Evolutionary conservation across 164 flowering plant species (phyloP), one percentile per base, ranked within the genome.

Genomic region (Annona squamosa): DNA sequence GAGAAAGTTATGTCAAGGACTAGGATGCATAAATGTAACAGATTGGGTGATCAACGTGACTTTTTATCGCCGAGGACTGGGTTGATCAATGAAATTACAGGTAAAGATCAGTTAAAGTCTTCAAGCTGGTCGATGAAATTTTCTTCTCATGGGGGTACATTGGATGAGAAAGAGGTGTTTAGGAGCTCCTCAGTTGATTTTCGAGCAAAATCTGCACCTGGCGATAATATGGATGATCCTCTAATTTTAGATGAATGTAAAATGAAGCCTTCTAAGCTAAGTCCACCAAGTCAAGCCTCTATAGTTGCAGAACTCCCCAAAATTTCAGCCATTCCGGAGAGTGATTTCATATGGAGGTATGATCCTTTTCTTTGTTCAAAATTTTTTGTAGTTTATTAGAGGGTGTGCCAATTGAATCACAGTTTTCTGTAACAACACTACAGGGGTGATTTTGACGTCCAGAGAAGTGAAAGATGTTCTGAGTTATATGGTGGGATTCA

Each of bases 341-440:
- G 82, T 75, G 97, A 92, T 63, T 86, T 73, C 76, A 88, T 88
- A 72, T 96, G 99, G 99, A 88, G 87, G 99, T 96, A 92, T 73
- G 97, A 67, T 73, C 67, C 78, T 46, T 71, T 79, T 57, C 69
- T 70, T 43, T 72, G 70, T 72, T 72, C 48, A 19, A 19, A 19
- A 2, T 17, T 65, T n/a, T 68, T 68, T 19, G 68, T 44, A 42
- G 10, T 66, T 66, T 66, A 44, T 42, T 66, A 41, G 42, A n/a
- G 59, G 59, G 9, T 7, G 9, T 52, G 59, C 13, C 59, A 52
- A 52, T 52, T 52, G 13, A 52, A 13, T 52, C 59, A 6, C 9
- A 52, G 3, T 72, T 47, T 3, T 47, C 67, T 43, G 17, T 45
- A 57, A 4, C 46, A 42, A 57, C 59, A 13, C 68, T 81, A 80